Percentiles rank a stretch among this genome's conserved stretches.
phyloP scores from a whole-genome alignment of 495 filamentous ascomycete genomes.

The Xylaria intraflava region DNA sequence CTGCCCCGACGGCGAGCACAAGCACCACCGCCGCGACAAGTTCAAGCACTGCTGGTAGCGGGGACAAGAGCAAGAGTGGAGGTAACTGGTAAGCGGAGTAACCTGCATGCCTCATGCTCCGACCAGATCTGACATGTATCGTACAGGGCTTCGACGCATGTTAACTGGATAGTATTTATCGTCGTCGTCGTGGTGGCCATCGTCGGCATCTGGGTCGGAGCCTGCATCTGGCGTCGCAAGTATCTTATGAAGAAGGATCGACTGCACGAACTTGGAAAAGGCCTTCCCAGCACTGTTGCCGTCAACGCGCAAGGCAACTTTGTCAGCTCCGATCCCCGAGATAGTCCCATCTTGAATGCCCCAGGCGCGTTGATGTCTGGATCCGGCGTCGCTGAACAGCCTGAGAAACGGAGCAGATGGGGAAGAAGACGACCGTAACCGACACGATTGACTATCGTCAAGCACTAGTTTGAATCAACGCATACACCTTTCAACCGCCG shows the following conservation, averaged over 20 bases:
- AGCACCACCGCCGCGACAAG: conserved; percentile 14
- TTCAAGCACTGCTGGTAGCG: conserved; percentile 14
- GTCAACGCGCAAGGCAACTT: conserved; percentile 28
- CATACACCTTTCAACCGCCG: background rate
- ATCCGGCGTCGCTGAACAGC: conserved; percentile 13
- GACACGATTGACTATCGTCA: background rate
- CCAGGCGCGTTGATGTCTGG: conserved; percentile 27
- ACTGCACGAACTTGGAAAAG: conserved; percentile 41
- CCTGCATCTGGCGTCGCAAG: conserved; percentile 45
- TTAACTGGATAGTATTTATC: conserved; percentile 52
- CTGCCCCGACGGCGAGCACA: conserved; percentile 17
- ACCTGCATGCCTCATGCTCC: background rate
- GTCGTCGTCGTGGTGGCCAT: conserved; percentile 47
- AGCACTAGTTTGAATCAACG: background rate
- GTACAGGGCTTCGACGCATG: conserved; percentile 43
- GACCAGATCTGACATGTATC: background rate
- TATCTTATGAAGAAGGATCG: conserved; percentile 48
- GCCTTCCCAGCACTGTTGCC: conserved; percentile 25
- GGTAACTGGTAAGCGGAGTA: conserved; percentile 23
- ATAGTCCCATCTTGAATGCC: conserved; percentile 17
- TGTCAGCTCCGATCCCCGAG: conserved; percentile 23
- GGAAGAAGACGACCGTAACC: conserved; percentile 5
- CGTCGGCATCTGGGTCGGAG: conserved; percentile 46
- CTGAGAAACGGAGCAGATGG: conserved; percentile 15
- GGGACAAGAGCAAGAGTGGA: conserved; percentile 10